A percentile compares a stretch with the other conserved stretches of the same genome.
Evolutionary conservation across 2,329 filamentous ascomycete species (phyloP).

Genomic region (Clarireedia sp.): DNA sequence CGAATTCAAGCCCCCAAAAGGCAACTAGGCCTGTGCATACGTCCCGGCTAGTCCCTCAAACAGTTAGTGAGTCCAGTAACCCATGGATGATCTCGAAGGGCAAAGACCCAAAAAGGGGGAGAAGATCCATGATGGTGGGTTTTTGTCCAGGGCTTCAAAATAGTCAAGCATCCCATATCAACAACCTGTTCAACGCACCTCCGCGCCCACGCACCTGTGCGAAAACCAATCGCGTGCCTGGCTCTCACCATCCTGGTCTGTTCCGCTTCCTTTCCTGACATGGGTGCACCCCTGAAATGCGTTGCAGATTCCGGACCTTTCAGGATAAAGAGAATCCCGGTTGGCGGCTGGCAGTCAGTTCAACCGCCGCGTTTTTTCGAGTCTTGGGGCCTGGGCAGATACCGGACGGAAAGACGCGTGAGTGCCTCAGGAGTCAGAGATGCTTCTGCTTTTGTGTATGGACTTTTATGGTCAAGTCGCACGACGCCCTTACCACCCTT

Average conservation of each 20-base stretch:
- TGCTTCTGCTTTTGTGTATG: not conserved
- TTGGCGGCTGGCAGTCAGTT: constrained; percentile 9
- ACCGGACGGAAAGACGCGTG: not conserved
- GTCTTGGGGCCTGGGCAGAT: not conserved
- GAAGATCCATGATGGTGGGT: not conserved
- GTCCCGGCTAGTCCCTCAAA: not conserved
- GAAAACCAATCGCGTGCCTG: constrained; percentile 9
- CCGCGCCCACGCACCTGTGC: constrained; percentile 5
- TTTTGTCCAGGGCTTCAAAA: not conserved
- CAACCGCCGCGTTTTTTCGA: constrained; percentile 9
- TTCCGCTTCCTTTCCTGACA: constrained; percentile 9
- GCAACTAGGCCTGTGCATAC: no score
- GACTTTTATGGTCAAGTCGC: not conserved
- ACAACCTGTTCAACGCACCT: no score
- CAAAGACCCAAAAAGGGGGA: not conserved
- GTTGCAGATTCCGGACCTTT: constrained; percentile 8
- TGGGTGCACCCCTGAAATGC: constrained; percentile 12
- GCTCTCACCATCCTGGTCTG: constrained; percentile 13
- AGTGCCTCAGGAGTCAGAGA: not conserved
- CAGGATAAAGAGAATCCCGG: constrained; percentile 1
- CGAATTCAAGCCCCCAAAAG: no score
- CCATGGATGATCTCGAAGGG: not conserved
- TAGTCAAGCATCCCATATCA: not conserved
- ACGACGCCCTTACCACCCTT: constrained; percentile 1
- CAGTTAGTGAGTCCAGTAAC: not conserved